Conservation (phyloP, 768 basidiomycete species). For the Rhodotorula kratochvilovae region DNA sequence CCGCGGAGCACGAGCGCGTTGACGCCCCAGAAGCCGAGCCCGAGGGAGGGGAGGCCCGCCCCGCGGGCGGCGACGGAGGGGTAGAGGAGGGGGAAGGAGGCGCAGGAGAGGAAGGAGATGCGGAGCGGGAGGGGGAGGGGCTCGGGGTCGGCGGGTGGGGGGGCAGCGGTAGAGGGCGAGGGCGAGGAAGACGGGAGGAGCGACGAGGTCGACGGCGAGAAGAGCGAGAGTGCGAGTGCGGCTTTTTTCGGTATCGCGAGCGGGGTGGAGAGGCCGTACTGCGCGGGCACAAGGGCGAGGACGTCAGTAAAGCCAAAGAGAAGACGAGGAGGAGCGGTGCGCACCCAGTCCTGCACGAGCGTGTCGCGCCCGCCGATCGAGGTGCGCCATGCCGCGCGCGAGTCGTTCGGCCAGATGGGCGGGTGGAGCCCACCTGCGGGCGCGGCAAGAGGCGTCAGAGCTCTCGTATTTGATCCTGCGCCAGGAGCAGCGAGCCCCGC, state of each 20-base stretch:
- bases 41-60: neutral
- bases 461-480: too few species aligned
- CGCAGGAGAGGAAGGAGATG: conserved; percentile 10
- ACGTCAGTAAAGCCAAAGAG: too few species aligned
- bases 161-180: neutral
- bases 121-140: neutral
- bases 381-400: neutral
- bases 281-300: neutral
- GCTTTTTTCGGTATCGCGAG: conserved; percentile 3
- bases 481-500: too few species aligned
- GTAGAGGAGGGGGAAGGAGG: neutral
- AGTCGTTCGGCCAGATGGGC: conserved; percentile 7
- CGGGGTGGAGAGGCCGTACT: conserved; percentile 4
- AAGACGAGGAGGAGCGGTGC: neutral
- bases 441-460: too few species aligned
- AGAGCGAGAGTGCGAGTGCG: conserved; percentile 12
- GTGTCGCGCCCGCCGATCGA: conserved; percentile 6
- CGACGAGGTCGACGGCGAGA: neutral
- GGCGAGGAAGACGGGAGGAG: neutral
- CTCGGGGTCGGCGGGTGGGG: neutral
- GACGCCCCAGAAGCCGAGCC: conserved; percentile 1
- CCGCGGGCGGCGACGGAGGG: conserved; percentile 8
- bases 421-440: conserved; percentile 11
- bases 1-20: conserved; percentile 3
- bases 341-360: conserved; percentile 24